Conservation (phyloP, 176 grass and related monocot species). For the Oryza punctata region DNA sequence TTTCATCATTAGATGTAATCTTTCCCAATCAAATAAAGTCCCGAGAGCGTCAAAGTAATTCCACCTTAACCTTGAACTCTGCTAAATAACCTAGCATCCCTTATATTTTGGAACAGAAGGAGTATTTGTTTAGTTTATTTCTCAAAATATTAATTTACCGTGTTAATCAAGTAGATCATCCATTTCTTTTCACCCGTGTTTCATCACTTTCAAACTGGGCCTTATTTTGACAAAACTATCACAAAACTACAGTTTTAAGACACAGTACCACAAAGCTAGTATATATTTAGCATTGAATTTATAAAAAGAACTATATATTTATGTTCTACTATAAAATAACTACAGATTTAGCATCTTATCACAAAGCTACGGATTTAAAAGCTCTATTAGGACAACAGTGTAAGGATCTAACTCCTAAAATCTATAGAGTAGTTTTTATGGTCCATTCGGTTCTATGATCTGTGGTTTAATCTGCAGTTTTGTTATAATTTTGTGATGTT, state of each 20-base stretch:
- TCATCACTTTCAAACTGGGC: too few species aligned
- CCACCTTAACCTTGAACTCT: too few species aligned
- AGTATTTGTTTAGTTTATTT: too few species aligned
- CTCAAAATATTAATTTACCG: too few species aligned
- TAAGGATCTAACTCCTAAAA: background rate
- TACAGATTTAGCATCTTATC: background rate
- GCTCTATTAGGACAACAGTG: background rate
- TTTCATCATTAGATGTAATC: too few species aligned
- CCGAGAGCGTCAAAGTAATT: too few species aligned
- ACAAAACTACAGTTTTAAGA: background rate
- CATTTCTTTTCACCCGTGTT: too few species aligned
- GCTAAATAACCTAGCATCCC: too few species aligned
- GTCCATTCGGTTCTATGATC: background rate
- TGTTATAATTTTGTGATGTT: background rate
- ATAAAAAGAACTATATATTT: background rate
- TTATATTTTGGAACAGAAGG: too few species aligned
- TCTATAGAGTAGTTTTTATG: background rate
- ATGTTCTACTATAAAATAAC: background rate
- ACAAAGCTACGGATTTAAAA: background rate
- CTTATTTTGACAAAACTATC: background rate
- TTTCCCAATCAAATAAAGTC: too few species aligned
- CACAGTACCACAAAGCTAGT: background rate
- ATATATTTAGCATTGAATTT: background rate
- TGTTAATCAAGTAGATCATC: too few species aligned
- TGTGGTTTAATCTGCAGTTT: background rate